Evolutionary conservation across 371 early-diverging fungal species (phyloP), one percentile per base, ranked within the genome.

Genomic region (Fennellomyces sp.): DNA sequence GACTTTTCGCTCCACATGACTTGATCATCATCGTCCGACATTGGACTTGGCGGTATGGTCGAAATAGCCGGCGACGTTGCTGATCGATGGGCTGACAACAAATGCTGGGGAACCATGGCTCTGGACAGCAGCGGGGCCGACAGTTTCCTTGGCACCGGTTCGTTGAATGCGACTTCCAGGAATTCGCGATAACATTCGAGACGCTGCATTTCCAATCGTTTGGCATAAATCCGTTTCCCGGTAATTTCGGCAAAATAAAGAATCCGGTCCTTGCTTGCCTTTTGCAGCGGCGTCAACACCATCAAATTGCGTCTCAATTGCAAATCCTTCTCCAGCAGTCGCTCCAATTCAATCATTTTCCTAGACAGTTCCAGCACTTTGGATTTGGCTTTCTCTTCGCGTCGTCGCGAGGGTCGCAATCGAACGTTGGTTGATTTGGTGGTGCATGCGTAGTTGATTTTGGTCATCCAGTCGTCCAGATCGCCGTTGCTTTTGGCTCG

Each of bases 401-500:
- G 57, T 58, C 57, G 57, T 50, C 63, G 58, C 49, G 69, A 69
- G 0, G 67, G 68, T 39, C 86, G 72, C 17, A 88, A 67, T 23
- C 83, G 78, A 0, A 87, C 74, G 5, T 82, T 88, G 12, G 80
- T 80, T 5, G 89, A 83, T 61, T 91, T 92, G 65, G 88, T 80
- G 0, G 90, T 82, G 4, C 91, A 87, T 0, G 91, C 90, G 64
- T 90, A 91, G 70, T 93, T 93, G 53, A 93, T 86, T 49, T 87
- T 86, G 26, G 80, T 67, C 83, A 93, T 90, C 93, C 93, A 93
- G 56, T 92, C 90, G 26, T 88, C 86, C 78, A 91, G 85, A 8
- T 89, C 88, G 30, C 74, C 77, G 66, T 89, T 85, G 49, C 70
- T 70, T 11, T 84, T 73, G 3, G 89, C 86, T 57, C 88, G 78